phyloP scores from a whole-genome alignment of 2,329 filamentous ascomycete genomes.

The Monilinia aucupariae region DNA sequence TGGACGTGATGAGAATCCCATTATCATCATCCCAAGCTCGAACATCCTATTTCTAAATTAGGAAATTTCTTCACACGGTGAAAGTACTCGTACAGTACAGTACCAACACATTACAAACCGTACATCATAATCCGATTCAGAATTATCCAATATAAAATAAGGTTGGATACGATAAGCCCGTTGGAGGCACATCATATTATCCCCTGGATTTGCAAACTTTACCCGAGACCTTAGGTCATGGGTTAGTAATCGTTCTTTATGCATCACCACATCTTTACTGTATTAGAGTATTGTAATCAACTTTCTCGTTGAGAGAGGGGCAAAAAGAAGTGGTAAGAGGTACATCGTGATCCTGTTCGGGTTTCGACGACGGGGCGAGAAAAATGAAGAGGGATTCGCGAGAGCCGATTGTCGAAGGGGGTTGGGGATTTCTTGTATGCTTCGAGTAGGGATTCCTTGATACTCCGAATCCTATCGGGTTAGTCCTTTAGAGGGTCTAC shows the following conservation, averaged over 20 bases:
- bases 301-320: neutral
- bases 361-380: neutral
- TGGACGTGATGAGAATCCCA: neutral
- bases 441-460: neutral
- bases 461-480: neutral
- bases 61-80: too few relatives aligned
- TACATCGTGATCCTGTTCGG: neutral
- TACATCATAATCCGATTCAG: too few relatives aligned
- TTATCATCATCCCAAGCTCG: neutral
- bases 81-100: too few relatives aligned
- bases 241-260: neutral
- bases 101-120: too few relatives aligned
- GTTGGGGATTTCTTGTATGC: neutral
- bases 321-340: neutral
- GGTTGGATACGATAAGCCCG: neutral
- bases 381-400: neutral
- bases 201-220: neutral
- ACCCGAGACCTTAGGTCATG: neutral
- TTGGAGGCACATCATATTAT: neutral
- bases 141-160: slow-evolving; percentile 1
- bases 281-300: neutral
- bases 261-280: neutral
- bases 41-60: neutral
- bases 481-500: neutral
- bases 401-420: neutral